Percentiles rank a stretch among this genome's conserved stretches.
These are phyloP conservation scores for Fusarium pilosicola DNA, from an alignment of 2,329 filamentous ascomycete genomes.

Conservation along the genomic window DNA sequence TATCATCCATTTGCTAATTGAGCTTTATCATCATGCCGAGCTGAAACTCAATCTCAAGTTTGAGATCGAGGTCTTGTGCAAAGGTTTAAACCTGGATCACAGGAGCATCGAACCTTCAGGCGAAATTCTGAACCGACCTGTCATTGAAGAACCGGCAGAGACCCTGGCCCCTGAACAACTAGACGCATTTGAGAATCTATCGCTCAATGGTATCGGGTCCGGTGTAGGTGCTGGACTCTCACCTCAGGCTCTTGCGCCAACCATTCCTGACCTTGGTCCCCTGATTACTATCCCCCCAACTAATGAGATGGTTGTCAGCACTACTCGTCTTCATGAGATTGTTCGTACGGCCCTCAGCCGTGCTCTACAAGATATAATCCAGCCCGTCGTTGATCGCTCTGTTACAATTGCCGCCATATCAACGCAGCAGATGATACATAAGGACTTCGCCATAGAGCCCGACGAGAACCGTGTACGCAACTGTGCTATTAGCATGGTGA, in stretches of 20 bases:
- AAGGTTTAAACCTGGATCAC: conserved; percentile 89
- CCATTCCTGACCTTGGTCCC: conserved; percentile 84
- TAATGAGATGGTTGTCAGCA: conserved; percentile 81
- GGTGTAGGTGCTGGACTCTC: conserved; percentile 78
- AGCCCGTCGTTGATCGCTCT: conserved; percentile 95
- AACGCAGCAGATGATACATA: conserved; percentile 92
- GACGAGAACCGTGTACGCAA: conserved; percentile 88
- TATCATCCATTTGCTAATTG: conserved; percentile 88
- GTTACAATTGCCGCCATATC: conserved; percentile 98
- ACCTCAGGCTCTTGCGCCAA: conserved; percentile 78
- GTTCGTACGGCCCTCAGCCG: conserved; percentile 87
- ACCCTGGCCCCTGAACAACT: conserved; percentile 72
- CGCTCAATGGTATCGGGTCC: conserved; percentile 77
- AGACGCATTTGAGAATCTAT: conserved; percentile 85
- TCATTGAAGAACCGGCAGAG: conserved; percentile 70
- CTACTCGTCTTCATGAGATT: conserved; percentile 75
- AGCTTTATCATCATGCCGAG: conserved; percentile 92
- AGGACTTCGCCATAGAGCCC: conserved; percentile 93
- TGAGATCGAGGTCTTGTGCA: conserved; percentile 97
- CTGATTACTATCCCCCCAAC: conserved; percentile 83
- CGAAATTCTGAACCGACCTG: conserved; percentile 81
- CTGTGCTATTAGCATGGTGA: conserved; percentile 92
- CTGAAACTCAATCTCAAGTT: conserved; percentile 98
- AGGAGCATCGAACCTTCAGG: conserved; percentile 89
- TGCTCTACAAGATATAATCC: conserved; percentile 95